These are phyloP conservation scores for Coleophoma eucalyptorum DNA, from an alignment of 2,329 filamentous ascomycete genomes.

Conservation along the genomic window DNA sequence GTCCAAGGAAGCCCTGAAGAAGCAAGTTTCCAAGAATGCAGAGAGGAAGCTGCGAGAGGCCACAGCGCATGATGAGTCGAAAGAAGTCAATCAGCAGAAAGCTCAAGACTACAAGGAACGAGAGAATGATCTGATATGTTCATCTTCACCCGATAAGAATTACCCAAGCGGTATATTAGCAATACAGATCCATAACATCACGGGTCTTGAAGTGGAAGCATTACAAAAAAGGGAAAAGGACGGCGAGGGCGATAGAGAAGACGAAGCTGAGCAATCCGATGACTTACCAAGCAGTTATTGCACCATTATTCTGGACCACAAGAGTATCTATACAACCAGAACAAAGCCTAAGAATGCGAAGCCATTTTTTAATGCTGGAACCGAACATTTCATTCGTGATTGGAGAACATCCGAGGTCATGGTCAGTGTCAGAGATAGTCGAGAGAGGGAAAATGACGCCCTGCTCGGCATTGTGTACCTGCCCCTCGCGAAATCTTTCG, in stretches of 20 bases:
- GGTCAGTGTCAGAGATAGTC: constrained; percentile 62
- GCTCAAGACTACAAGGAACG: constrained; percentile 59
- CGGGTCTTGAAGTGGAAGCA: constrained; percentile 19
- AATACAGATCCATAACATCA: constrained; percentile 23
- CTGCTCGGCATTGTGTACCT: constrained; percentile 69
- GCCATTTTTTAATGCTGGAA: constrained; percentile 75
- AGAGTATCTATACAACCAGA: constrained; percentile 64
- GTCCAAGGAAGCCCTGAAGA: constrained; percentile 52
- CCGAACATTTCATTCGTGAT: constrained; percentile 67
- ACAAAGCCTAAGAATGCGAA: constrained; percentile 77
- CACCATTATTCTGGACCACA: constrained; percentile 70
- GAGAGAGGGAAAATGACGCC: constrained; percentile 66
- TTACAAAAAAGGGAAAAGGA: constrained; percentile 16
- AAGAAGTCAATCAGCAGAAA: constrained; percentile 65
- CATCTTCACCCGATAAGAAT: constrained; percentile 58
- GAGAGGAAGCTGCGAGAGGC: constrained; percentile 63
- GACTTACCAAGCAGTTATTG: constrained; percentile 68
- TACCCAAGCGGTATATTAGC: constrained; percentile 61
- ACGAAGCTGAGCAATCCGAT: constrained; percentile 57
- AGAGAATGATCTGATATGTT: constrained; percentile 63
- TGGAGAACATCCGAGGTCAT: constrained; percentile 66
- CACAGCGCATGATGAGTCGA: constrained; percentile 47
- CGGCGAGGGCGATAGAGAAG: constrained; percentile 40
- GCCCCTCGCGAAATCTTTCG: constrained; percentile 58
- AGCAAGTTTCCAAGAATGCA: constrained; percentile 49